Evolutionary conservation across 345 rosid genomes (phyloP), one percentile per base, ranked within the genome.

Genomic region (Corchorus olitorius): DNA sequence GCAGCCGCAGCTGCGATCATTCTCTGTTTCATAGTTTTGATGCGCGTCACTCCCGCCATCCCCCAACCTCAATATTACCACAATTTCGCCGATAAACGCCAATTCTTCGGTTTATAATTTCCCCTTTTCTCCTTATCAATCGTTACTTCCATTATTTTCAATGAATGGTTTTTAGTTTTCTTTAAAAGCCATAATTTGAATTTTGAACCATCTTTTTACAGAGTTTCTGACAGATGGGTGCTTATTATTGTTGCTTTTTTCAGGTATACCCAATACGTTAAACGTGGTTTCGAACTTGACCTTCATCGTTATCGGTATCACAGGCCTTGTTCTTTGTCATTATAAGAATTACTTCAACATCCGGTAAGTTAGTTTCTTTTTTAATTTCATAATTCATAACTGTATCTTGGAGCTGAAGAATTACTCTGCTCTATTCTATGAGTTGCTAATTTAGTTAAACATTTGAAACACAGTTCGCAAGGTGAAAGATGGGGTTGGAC

Each of bases 401-500:
- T 27, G 27, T 4, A 56, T 39, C 43, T 39, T 39, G 3, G 6
- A 8, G 27, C 22, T 58, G 50, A 70, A 37, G n/a, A 27, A 27
- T 27, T 41, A 39, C 11, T 9, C 35, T 55, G 54, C 11, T 9
- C 35, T 55, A 48, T 6, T 61, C 5, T 72, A 19, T 39, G 12
- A 8, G 37, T 76, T 13, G 17, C 54, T 67, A n/a, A 59, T 45
- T 53, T 66, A 58, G 8, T 50, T 73, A 37, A 55, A 59, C 50
- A 39, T 8, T 2, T 53, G 77, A 2, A 22, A 7, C 15, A 75
- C 86, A 95, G 99, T 68, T 85, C 87, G 87, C 89, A 80, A 87
- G 99, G 99, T 77, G 99, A 95, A 85, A 88, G 85, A 64, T 75
- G 86, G 82, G 99, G 99, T 53, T 95, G 98, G 99, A 85, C 91